Evolutionary conservation across 768 basidiomycete species (phyloP).

Genomic region (Naganishia onofrii): DNA sequence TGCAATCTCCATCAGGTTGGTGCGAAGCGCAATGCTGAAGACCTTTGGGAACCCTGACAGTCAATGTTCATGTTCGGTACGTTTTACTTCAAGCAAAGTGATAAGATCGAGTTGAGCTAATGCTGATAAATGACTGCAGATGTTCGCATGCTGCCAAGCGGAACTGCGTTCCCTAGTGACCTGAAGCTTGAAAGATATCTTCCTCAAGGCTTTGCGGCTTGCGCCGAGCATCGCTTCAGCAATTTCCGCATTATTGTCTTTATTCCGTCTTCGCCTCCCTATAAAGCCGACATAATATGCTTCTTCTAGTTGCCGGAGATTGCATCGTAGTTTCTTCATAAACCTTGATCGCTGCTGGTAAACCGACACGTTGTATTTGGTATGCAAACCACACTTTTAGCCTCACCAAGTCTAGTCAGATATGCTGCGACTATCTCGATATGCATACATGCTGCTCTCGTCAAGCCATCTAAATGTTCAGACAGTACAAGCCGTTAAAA

Average conservation of each 20-base stretch:
- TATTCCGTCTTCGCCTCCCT: too few relatives aligned
- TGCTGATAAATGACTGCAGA: background rate
- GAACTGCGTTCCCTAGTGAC: background rate
- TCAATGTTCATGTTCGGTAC: constrained; percentile 47
- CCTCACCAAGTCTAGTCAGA: too few relatives aligned
- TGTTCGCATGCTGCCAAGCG: background rate
- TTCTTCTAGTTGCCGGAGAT: too few relatives aligned
- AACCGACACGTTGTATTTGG: background rate
- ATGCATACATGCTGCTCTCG: background rate
- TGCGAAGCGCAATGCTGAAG: background rate
- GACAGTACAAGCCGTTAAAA: background rate
- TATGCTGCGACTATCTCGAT: background rate
- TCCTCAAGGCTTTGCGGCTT: background rate
- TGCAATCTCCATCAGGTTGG: too few relatives aligned
- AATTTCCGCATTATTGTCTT: too few relatives aligned
- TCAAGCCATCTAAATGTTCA: background rate
- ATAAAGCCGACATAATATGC: too few relatives aligned
- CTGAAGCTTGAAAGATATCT: background rate
- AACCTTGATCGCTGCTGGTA: background rate
- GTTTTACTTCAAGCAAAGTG: background rate
- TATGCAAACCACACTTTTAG: background rate
- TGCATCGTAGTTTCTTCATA: too few relatives aligned
- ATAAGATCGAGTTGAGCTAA: background rate
- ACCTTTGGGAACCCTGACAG: constrained; percentile 27
- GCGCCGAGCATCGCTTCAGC: too few relatives aligned